These are phyloP conservation scores for Mortierella sp. DNA, from an alignment of 371 early-diverging fungal genomes.

Conservation along the genomic window DNA sequence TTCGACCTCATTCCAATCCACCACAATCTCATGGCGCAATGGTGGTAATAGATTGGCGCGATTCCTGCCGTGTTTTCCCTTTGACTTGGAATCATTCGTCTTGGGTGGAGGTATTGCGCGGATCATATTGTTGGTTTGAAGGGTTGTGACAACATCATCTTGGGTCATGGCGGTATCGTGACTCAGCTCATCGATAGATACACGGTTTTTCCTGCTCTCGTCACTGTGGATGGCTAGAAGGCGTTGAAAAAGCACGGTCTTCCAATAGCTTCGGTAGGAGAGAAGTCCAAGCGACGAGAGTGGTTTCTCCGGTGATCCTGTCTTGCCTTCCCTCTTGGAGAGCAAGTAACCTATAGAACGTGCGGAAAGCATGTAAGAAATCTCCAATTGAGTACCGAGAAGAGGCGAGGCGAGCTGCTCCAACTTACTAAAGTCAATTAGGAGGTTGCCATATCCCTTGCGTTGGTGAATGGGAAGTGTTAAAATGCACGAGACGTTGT, in stretches of 20 bases:
- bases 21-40: conserved; percentile 48
- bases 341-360: conserved; percentile 79
- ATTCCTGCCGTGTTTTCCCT: conserved; percentile 25
- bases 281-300: conserved; percentile 97
- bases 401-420: too few relatives aligned
- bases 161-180: conserved; percentile 70
- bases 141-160: conserved; percentile 80
- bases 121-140: conserved; percentile 69
- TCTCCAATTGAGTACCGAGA: neutral
- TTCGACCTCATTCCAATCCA: conserved; percentile 56
- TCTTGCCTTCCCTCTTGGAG: conserved; percentile 85
- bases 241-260: conserved; percentile 52
- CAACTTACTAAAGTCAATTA: conserved; percentile 94
- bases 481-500: conserved; percentile 99
- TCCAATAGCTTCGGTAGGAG: conserved; percentile 93
- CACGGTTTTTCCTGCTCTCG: conserved; percentile 44
- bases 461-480: conserved; percentile 96
- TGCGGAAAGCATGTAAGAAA: too few relatives aligned
- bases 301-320: conserved; percentile 98
- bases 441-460: conserved; percentile 96
- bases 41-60: conserved; percentile 37
- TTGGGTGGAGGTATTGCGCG: conserved; percentile 46
- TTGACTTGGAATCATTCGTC: conserved; percentile 16
- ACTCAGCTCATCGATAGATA: conserved; percentile 69
- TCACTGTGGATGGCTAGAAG: conserved; percentile 52